These are phyloP conservation scores for Fusarium haematococcum DNA, from an alignment of 2,329 filamentous ascomycete species.

Conservation along the genomic window DNA sequence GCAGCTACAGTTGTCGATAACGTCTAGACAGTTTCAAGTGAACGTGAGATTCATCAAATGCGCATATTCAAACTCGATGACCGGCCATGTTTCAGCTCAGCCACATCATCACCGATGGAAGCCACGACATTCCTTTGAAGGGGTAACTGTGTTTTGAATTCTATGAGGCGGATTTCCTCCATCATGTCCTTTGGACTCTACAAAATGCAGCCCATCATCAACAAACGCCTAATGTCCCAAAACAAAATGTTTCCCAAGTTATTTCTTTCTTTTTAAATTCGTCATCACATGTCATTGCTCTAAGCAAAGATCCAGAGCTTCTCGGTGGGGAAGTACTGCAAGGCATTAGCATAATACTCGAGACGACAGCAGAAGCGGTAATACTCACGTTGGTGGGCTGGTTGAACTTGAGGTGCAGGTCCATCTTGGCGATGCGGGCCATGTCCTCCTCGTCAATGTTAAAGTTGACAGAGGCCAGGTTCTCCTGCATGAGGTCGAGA, in stretches of 20 bases:
- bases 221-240: constrained; percentile 46
- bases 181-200: constrained; percentile 36
- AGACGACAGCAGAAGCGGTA: not conserved
- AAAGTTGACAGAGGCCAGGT: constrained; percentile 75
- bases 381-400: constrained; percentile 76
- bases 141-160: constrained; percentile 43
- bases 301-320: constrained; percentile 70
- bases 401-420: constrained; percentile 79
- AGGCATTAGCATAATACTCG: constrained; percentile 18
- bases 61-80: not conserved
- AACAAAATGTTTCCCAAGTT: constrained; percentile 32
- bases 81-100: not conserved
- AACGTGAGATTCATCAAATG: not conserved
- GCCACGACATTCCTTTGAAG: constrained; percentile 1
- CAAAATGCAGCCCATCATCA: constrained; percentile 40
- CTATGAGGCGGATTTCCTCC: constrained; percentile 31
- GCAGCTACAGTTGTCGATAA: constrained; percentile 7
- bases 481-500: constrained; percentile 67
- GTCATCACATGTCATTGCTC: constrained; percentile 39
- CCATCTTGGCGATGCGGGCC: constrained; percentile 72
- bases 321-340: constrained; percentile 66
- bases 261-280: constrained; percentile 32
- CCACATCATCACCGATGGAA: not conserved
- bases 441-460: constrained; percentile 75
- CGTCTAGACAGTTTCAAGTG: not conserved